Base-by-base conservation (phyloP, 1,284 basidiomycete genomes). In the Golubevia sp. region DNA sequence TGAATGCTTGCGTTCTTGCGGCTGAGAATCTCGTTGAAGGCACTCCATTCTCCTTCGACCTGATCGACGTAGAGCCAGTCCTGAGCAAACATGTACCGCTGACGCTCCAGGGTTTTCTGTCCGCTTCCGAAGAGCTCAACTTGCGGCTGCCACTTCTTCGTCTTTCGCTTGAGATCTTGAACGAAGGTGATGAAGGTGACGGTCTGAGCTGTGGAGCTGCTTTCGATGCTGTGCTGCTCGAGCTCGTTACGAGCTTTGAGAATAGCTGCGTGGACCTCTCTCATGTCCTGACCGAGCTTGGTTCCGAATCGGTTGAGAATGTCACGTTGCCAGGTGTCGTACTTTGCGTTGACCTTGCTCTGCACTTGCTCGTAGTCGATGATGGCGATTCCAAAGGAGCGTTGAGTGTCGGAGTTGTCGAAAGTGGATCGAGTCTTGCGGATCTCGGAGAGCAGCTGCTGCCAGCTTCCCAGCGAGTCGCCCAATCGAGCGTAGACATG, bases 1-100 rank as follows among this genome's bases (percentile, higher is more conserved):
- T 97, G 94, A 79, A 99, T 99, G 25, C 92, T 92, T 79, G 96
- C 94, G 76, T 95, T 97, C 90, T 99, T 99, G 77, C 96, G 88
- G 86, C 93, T 94, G 83, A 99, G 87, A 66, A 99, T 97, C 86
- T 99, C 96, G 70, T 94, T 94, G 86, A 97, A 97, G 21, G 96
- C 94, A 78, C 92, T 93, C 95, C 95, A 98, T 86, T 99, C 97
- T 55, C 95, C 93, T 70, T 93, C 89, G 55, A 99, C 89, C 84
- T 98, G 96, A 84, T 99, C 97, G 74, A 94, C 94, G 84, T 98
- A 97, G 0, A 99, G 89, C 97, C 97, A 99, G 83, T 99, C 96
- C 55, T 92, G 89, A 0, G 94, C 91, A 82, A 99, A 99, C 78
- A 95, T 93, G 86, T 93, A 98, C 84, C 97, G 88, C 84, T 99